Evolutionary conservation across 225 moss, liverwort and hornwort species (phyloP), one percentile per base, ranked within the genome.

Genomic region (Pseudoscleropodium purum): DNA sequence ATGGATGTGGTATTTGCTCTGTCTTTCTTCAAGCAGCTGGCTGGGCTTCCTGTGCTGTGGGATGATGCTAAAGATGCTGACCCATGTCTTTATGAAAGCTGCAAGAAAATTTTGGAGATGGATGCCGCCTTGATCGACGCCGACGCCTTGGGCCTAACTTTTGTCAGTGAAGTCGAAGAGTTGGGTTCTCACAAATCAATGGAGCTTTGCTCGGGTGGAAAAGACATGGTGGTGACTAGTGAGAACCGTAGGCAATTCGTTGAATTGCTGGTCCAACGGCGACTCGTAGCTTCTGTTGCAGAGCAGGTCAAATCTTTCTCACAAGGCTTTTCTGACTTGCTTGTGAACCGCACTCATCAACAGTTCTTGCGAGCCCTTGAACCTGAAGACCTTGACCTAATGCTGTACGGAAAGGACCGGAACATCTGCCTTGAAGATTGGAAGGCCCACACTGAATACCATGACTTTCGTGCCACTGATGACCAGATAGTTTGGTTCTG

Each of bases 11-110:
- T 99, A 33, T 97, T 99, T 87, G 99, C 97, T 64, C 85, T 97
- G 25, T 95, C 97, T 85, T 99, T 99, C 90, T 99, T 99, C 87
- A 99, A 99, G 90, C 99, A 99, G 92, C 93, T 99, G 84, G 95
- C 97, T 82, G 99, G 97, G 37, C 89, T 96, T 73, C 99, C 99
- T 41, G 94, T 99, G 85, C 93, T 96, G 39, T 99, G 99, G 99
- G 99, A 99, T 89, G 99, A 99, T 92, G 99, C 99, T 34, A 97
- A 96, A 93, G 99, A 99, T 92, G 97, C 97, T 18, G 99, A 99
- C 85, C 99, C 99, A 25, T 94, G 81, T 89, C 94, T 99, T 5
- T 94, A 96, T 87, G 99, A 99, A 75, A 97, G 97, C 87, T 99
- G 99, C 92, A 97, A 96, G 89, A 96, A 97, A 85, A 96, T 99